phyloP scores from a whole-genome alignment of 2,329 filamentous ascomycete species.

The Alternaria sp. region DNA sequence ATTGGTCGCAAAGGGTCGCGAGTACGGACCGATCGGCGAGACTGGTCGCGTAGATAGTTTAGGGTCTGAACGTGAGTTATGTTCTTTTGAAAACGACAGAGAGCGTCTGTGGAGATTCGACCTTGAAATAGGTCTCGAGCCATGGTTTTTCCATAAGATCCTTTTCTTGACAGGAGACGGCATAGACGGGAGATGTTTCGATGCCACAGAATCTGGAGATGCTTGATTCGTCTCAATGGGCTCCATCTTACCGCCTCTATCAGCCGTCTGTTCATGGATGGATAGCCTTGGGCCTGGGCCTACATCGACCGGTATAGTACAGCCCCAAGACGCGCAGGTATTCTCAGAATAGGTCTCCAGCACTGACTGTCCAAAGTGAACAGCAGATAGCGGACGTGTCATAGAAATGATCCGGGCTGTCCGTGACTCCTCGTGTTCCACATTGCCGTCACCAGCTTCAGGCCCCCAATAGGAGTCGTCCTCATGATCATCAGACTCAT shows the following conservation, averaged over 20 bases:
- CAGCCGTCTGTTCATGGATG: not conserved
- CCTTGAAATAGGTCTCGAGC: slow-evolving; percentile 6
- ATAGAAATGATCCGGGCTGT: not conserved
- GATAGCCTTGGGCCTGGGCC: not conserved
- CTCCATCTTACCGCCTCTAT: not conserved
- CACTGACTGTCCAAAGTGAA: slow-evolving; percentile 26
- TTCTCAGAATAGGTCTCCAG: slow-evolving; percentile 20
- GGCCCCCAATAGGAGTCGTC: slow-evolving; percentile 11
- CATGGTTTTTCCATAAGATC: not conserved
- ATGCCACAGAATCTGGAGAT: not conserved
- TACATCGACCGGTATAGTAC: not conserved
- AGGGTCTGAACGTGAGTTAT: slow-evolving; percentile 11
- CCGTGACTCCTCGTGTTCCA: slow-evolving; percentile 26
- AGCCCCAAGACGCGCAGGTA: not conserved
- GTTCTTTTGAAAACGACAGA: slow-evolving; percentile 5
- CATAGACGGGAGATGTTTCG: slow-evolving; percentile 1
- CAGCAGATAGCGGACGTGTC: slow-evolving; percentile 25
- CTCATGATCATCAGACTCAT: not conserved
- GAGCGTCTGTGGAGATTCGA: slow-evolving; percentile 6
- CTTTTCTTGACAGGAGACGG: not conserved
- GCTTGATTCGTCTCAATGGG: not conserved
- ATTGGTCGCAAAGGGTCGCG: slow-evolving; percentile 7
- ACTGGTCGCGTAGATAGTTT: slow-evolving; percentile 6
- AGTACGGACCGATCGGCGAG: slow-evolving; percentile 4
- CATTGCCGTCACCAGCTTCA: slow-evolving; percentile 25